Evolutionary conservation across 2,329 filamentous ascomycete species (phyloP), one percentile per base, ranked within the genome.

Genomic region (Thielaviopsis cerberus): DNA sequence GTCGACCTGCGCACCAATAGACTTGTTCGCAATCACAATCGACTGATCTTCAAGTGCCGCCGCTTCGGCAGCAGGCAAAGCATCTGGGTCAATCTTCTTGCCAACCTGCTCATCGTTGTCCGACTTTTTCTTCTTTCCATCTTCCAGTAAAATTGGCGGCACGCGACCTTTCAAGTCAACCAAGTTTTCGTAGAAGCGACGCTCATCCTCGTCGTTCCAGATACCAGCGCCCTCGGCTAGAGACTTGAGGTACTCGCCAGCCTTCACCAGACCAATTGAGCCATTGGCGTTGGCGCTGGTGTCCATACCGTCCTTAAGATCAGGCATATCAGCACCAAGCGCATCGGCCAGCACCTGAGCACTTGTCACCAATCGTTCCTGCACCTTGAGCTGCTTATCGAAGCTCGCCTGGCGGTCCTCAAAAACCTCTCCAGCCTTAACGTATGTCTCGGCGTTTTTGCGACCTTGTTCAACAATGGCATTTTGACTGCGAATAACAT

Each of bases 141-240:
- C 92, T 66, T 98, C 92, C 0, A 98, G 79, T 8, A 98, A 75
- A 64, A 98, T 94, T 1, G 85, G 85, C 0, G 92, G 94, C 2
- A 98, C 92, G 64, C 95, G 94, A 64, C 94, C 92, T 67, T 94
- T 95, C 17, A 98, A 74, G 67, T 98, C 92, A 13, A 94, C 86
- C 11, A 98, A 71, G 63, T 96, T 97, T 73, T 98, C 92, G 71
- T 98, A 98, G 69, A 98, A 98, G 61, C 92, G 86, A 61, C 92
- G 83, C 70, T 98, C 91, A 57, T 98, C 92, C 67, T 98, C 92
- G 65, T 98, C 92, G 72, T 96, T 90, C 92, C 92, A 98, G 62
- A 98, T 97, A 0, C 92, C 92, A 24, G 90, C 80, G 22, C 89
- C 90, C 60, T 97, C 91, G 23, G 84, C 85, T 68, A 94, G 87